Base-by-base conservation (phyloP, 805 yeast species). In the Candida nanaspora region DNA sequence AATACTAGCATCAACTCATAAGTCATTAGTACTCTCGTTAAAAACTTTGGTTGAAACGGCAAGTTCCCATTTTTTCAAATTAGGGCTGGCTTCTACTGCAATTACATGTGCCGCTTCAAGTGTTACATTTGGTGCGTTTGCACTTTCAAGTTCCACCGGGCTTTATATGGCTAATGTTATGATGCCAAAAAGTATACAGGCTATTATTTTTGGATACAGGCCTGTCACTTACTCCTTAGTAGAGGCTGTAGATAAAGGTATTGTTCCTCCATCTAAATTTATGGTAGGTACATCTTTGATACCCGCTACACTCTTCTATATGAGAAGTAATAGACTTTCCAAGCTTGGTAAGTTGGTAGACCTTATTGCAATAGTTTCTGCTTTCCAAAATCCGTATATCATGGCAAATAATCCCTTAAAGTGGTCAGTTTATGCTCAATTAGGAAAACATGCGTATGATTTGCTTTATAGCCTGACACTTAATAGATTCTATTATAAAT, bases 401-500 rank as follows among this genome's bases (percentile, higher is more conserved):
- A 18, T 16, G 22, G 7, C 11, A 18, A 16, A 26, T 16, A 45
- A 38, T 28, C 51, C 52, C 2, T 40, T 44, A 1, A 53, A 46
- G 35, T 44, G 38, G 35, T 26, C 50, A 15, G 19, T 54, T 13
- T 38, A 44, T 14, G 35, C 48, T 22, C 38, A 51, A 4, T 35
- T 47, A 6, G 49, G 52, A 3, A 57, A 46, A 22, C 46, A 38
- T 35, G 15, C 44, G 4, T 56, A 46, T 47, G 52, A 39, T 32
- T 20, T 43, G 1, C n/a, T 33, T 46, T 56, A 45, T 59, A 58
- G 23, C 43, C 27, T 46, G 41, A 40, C 61, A 35, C 33, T 56
- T 44, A 66, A 68, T 45, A 51, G 65, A 32, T 10, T 56, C 3
- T 66, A 67, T 46, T 67, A 63, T 42, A 51, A 52, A 15, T 59